phyloP scores from a whole-genome alignment of 768 basidiomycete genomes.

The Cantharellus anzutake region DNA sequence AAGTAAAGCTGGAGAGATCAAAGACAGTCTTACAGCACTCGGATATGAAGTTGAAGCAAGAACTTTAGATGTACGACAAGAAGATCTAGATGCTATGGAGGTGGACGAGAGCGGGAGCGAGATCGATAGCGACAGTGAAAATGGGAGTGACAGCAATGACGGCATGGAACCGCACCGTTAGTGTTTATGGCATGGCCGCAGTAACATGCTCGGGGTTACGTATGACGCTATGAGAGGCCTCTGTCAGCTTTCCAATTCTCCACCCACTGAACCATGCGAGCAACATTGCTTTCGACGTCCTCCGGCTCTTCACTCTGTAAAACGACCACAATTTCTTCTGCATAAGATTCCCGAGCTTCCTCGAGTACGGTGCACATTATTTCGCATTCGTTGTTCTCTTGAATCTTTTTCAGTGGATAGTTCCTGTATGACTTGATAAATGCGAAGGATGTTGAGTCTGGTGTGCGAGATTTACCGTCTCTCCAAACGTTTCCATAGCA shows the following conservation, averaged over 20 bases:
- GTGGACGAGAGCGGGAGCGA: constrained; percentile 7
- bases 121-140: constrained; percentile 2
- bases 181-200: too few species aligned
- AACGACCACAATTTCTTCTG: constrained; percentile 71
- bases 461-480: constrained; percentile 37
- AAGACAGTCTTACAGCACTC: constrained; percentile 34
- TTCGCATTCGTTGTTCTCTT: constrained; percentile 97
- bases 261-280: constrained; percentile 78
- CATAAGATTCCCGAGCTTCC: constrained; percentile 77
- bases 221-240: background rate
- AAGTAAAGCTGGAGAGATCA: constrained; percentile 55
- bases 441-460: background rate
- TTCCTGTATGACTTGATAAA: constrained; percentile 26
- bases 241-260: constrained; percentile 32
- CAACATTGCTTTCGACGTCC: constrained; percentile 76
- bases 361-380: constrained; percentile 87
- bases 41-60: constrained; percentile 70
- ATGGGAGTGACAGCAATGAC: too few species aligned
- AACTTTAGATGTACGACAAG: constrained; percentile 32
- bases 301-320: constrained; percentile 56
- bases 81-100: constrained; percentile 15
- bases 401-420: constrained; percentile 82
- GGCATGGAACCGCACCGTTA: too few species aligned
- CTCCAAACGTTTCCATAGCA: constrained; percentile 81
- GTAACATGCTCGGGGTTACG: too few species aligned